Base-by-base conservation (phyloP, 1,139 yeast genomes). In the Scheffersomyces lignicola region DNA sequence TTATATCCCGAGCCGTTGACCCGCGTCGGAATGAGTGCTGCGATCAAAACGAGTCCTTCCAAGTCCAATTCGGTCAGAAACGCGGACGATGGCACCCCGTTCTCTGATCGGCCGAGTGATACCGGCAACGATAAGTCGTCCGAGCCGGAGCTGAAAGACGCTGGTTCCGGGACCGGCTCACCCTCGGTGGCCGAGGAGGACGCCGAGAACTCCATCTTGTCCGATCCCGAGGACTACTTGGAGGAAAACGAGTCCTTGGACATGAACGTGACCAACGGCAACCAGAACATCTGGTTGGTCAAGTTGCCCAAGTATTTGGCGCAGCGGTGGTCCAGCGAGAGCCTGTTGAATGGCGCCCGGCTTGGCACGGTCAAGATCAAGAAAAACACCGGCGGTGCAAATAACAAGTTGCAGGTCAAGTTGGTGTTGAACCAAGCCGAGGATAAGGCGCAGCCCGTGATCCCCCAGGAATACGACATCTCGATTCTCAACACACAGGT, bases 261-360 rank as follows among this genome's bases (percentile, higher is more conserved):
- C 52, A 62, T 84, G 66, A 78, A 82, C 49, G 53, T 83, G 32
- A 44, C 61, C 6, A 60, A 64, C 20, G 77, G 80, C 8, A 65
- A 62, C 32, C 80, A 80, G 48, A 88, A 88, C 50, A 83, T 92
- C 28, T 92, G 98, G 98, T 68, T 92, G 18, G 96, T 92, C 18
- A 79, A 95, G 49, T 65, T 92, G 48, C 97, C 98, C 4, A 79
- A 86, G 51, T 89, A 88, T 52, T 68, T 92, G 42, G 85, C 95
- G 32, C 89, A 83, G 34, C 73, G 77, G 46, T 89, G 97, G 96
- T 75, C 80, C 37, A 73, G 83, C 43, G 78, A 73, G 11, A 66
- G 66, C 24, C 60, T 84, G 40, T 59, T 82, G 38, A 71, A 78
- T 40, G 94, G 96, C 2, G 80, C 83, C 50, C 83, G 81, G 44